Percentiles rank a stretch among this genome's conserved stretches.
Conservation (phyloP, 805 yeast genomes). For the Ogataea ramenticola region DNA sequence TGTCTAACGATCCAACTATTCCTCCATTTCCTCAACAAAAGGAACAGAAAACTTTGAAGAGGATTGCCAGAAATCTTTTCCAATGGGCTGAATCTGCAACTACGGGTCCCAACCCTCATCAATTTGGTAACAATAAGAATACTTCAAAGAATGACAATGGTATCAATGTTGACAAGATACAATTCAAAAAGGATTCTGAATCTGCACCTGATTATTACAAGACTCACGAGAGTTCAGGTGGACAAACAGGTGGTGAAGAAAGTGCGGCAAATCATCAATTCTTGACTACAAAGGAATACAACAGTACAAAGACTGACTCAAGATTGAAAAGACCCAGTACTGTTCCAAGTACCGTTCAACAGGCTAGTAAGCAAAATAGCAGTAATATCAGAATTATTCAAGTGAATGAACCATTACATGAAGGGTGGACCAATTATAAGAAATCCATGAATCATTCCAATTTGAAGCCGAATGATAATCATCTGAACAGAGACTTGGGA, state of each 20-base stretch:
- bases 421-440: too few species aligned
- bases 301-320: not conserved
- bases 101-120: too few species aligned
- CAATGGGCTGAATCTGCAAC: not conserved
- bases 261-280: not conserved
- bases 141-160: too few species aligned
- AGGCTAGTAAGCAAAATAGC: too few species aligned
- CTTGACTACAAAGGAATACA: not conserved
- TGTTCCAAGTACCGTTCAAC: not conserved
- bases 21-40: not conserved
- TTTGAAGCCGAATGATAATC: not conserved
- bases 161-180: not conserved
- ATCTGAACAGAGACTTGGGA: not conserved
- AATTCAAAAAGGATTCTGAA: not conserved
- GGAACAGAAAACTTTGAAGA: not conserved
- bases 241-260: not conserved
- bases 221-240: too few species aligned
- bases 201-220: not conserved
- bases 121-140: not conserved
- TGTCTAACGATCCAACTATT: not conserved
- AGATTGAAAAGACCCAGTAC: not conserved
- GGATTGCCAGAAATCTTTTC: not conserved
- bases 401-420: too few species aligned
- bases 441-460: too few species aligned
- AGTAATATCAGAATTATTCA: too few species aligned